A percentile compares a stretch with the other conserved stretches of the same genome.
Conservation (phyloP, 768 basidiomycete genomes). For the Cystobasidium tubakii region DNA sequence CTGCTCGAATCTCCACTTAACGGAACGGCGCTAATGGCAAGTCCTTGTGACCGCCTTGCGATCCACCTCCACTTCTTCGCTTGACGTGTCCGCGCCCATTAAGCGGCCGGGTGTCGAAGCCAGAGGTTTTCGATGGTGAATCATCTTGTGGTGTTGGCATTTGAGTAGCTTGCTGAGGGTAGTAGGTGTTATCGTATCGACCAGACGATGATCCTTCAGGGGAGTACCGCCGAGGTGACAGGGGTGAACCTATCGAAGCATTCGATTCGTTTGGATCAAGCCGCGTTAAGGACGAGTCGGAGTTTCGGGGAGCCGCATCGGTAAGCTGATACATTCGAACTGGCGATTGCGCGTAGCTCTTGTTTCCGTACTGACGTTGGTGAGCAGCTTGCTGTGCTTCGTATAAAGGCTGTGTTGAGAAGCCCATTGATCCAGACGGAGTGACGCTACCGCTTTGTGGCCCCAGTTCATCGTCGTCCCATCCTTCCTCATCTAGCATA, state of each 20-base stretch:
- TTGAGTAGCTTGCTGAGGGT: conserved; percentile 7
- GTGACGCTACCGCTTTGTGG: conserved; percentile 3
- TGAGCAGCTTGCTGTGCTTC: background rate
- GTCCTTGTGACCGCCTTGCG: background rate
- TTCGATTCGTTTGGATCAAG: conserved; percentile 22
- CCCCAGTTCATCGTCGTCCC: conserved; percentile 53
- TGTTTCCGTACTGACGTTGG: background rate
- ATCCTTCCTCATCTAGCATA: conserved; percentile 89
- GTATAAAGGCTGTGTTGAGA: conserved; percentile 4
- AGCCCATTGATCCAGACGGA: conserved; percentile 19
- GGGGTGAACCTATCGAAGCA: conserved; percentile 6
- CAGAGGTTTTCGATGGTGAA: background rate
- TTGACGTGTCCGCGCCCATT: conserved; percentile 23
- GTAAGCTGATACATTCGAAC: conserved; percentile 28
- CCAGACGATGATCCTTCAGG: background rate
- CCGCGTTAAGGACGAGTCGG: background rate
- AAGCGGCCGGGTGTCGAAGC: background rate
- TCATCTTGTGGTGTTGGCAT: background rate
- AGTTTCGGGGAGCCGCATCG: background rate
- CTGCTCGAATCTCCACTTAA: background rate
- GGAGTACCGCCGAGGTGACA: conserved; percentile 10
- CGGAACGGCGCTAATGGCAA: conserved; percentile 1
- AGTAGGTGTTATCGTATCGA: conserved; percentile 1
- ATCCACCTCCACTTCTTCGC: conserved; percentile 22
- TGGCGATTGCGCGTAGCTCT: background rate